Base-by-base conservation (phyloP, 2,329 filamentous ascomycete species). In the Chrysosporium keratinophilum region DNA sequence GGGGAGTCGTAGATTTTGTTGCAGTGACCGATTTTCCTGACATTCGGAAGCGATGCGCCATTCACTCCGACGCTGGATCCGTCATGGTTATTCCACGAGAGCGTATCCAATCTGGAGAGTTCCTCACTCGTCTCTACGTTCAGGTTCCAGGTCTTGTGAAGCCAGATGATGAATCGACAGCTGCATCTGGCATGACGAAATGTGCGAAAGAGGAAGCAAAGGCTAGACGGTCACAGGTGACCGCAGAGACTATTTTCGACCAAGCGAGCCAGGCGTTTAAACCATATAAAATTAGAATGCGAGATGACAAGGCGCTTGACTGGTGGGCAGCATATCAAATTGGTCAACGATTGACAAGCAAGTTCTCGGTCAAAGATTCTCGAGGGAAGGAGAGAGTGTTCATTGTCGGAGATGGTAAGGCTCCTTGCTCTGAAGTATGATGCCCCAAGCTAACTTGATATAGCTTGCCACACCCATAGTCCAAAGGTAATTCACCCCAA, bases 81-180 rank as follows among this genome's bases (percentile, higher is more conserved):
- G 83, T 90, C 63, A 86, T 90, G 80, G 82, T 89, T 3, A 89
- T 91, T 54, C 86, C 86, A 0, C 76, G 84, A 20, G 84, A 87
- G 65, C 75, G 74, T 1, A 76, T 78, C 52, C 70, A 69, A 23
- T 70, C 79, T 53, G 79, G 82, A 56, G 79, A 86, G 69, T 83
- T 86, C 48, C 77, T 85, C 17, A 77, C 86, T 15, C 84, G 87
- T 60, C 80, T 88, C 54, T 85, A 87, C 59, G 70, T 73, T 15
- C 70, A 73, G 55, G 64, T 73, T 5, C 65, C 51, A 10, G 43
- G 45, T 1, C 63, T 63, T 50, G 62, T 64, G n/a, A 59, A 58
- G 1, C 60, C 63, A 1, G 64, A 64, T 37, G 62, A 58, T 9
- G 60, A 64, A 10, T 57, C 58, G 44, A 47, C 50, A 45, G 33